Base-by-base conservation (phyloP, 192 early-diverging fungal species). In the Globomyces pollinis-pini region DNA sequence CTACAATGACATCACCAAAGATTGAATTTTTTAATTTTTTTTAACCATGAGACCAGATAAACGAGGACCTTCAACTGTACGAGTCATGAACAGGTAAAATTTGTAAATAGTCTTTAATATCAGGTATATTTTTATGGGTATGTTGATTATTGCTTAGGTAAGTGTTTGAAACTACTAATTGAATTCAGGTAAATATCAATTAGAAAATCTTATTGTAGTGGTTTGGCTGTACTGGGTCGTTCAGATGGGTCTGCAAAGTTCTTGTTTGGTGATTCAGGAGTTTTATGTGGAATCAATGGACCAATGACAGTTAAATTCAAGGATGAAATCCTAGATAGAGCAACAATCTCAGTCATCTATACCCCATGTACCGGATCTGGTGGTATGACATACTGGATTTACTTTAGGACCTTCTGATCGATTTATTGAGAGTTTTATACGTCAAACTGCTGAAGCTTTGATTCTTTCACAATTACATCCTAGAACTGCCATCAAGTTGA, bases 291-390 rank as follows among this genome's bases (percentile, higher is more conserved):
- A 31, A 82, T 98, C 11, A 84, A 84, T 57, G 96, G 96, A 1
- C 96, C 96, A 2, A 77, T 85, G 16, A 91, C 93, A 55, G 90
- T 91, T 24, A 83, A 78, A 56, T 42, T 91, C 6, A 82, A 86
- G 13, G 93, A 96, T 55, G 93, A 95, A 67, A 84, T 88, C 59
- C 63, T 97, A 13, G 92, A 98, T 63, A 86, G 82, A 51, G 89
- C 95, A 0, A 80, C 79, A 13, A 62, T 98, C 3, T 88, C 93
- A 33, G 88, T 98, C 12, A 68, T 85, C 21, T 82, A 84, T 15
- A 82, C 86, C 26, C 85, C 91, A 7, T 68, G 77, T 8, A 70
- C 79, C 21, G 90, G 90, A 1, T 52, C 70, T 2, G 67, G 87
- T 5, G 66, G 81, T 66, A 72, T 35, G 63, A 9, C 4, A 28